These are phyloP conservation scores for Cyclostephanos tholiformis DNA, from an alignment of 108 stramenopile genomes.

Conservation along the genomic window DNA sequence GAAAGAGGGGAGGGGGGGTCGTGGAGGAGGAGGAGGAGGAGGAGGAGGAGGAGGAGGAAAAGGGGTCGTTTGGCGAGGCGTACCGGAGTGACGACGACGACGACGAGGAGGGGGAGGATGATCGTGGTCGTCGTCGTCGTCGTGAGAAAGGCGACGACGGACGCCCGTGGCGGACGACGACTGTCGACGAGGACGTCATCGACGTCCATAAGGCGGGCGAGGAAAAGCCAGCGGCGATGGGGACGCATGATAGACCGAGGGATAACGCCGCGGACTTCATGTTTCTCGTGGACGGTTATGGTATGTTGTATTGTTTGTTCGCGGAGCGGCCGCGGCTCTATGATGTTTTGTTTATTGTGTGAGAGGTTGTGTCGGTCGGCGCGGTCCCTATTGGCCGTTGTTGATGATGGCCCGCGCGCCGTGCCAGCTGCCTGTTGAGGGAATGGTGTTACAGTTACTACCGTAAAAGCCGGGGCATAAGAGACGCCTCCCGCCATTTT, in stretches of 20 bases:
- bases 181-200: background rate
- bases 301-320: background rate
- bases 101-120: background rate
- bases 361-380: no score
- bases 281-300: background rate
- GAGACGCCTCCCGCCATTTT: no score
- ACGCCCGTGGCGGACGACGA: background rate
- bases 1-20: constrained; percentile 53
- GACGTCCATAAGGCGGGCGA: constrained; percentile 22
- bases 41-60: no score
- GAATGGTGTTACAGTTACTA: no score
- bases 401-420: no score
- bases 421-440: no score
- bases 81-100: constrained; percentile 1
- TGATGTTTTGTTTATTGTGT: no score
- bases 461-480: no score
- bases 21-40: constrained; percentile 67
- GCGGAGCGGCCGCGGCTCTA: no score
- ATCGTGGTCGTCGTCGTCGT: background rate
- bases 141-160: background rate
- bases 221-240: constrained; percentile 40
- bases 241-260: constrained; percentile 23
- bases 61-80: constrained; percentile 7
- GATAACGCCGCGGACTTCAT: constrained; percentile 27
- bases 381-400: no score